These are phyloP conservation scores for Leccinum pellstonianum DNA, from an alignment of 768 basidiomycete genomes.

Conservation along the genomic window DNA sequence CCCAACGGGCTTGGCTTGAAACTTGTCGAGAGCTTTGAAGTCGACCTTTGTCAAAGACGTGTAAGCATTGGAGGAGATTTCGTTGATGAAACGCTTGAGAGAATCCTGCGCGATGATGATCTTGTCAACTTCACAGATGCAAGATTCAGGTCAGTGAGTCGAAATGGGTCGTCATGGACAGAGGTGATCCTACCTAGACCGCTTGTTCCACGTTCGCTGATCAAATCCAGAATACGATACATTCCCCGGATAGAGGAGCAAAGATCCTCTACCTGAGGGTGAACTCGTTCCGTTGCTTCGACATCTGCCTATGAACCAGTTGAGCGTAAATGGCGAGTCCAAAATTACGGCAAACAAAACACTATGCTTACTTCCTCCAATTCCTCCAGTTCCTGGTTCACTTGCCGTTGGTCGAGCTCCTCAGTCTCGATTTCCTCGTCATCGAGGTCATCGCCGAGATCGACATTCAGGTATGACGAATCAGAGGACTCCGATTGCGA, in stretches of 20 bases:
- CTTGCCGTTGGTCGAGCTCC: constrained; percentile 14
- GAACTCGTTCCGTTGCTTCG: constrained; percentile 9
- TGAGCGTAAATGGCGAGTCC: neutral
- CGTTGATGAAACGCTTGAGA: constrained; percentile 47
- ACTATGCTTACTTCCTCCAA: constrained; percentile 18
- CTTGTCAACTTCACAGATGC: constrained; percentile 49
- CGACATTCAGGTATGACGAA: constrained; percentile 20
- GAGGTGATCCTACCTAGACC: constrained; percentile 45
- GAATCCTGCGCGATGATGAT: constrained; percentile 58
- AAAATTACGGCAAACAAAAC: neutral
- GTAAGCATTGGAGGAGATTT: constrained; percentile 50
- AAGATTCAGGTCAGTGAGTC: neutral
- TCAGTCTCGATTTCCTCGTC: constrained; percentile 19
- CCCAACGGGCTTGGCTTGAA: constrained; percentile 48
- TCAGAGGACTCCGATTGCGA: constrained; percentile 19
- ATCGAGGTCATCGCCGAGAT: constrained; percentile 11
- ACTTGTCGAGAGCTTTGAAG: constrained; percentile 50
- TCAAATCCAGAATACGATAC: constrained; percentile 55
- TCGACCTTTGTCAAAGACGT: constrained; percentile 55
- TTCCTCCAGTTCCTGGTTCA: neutral
- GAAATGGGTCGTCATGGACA: neutral
- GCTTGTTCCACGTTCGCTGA: constrained; percentile 48
- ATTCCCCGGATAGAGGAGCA: constrained; percentile 40
- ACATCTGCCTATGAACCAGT: constrained; percentile 16
- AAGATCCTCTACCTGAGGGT: constrained; percentile 18